A percentile compares a stretch with the other conserved stretches of the same genome.
Evolutionary conservation across 192 early-diverging fungal species (phyloP).

Genomic region (Coemansia interrupta): DNA sequence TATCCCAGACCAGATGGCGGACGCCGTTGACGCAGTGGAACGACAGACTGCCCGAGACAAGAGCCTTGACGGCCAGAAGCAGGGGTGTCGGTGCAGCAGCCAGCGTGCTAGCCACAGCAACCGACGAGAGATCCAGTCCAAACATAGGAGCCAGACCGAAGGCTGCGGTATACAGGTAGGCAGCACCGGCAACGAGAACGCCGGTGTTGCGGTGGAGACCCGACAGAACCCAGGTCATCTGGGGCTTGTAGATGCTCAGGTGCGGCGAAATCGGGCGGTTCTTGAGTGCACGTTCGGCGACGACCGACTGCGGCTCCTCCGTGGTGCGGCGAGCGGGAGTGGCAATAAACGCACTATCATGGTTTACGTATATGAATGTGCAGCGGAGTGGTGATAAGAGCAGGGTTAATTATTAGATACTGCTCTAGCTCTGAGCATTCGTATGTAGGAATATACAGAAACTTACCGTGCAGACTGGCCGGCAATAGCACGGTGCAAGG

Average conservation of each 20-base stretch:
- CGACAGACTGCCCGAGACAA: conserved; percentile 67
- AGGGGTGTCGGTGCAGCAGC: conserved; percentile 65
- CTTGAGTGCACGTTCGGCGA: conserved; percentile 51
- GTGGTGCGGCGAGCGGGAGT: conserved; percentile 23
- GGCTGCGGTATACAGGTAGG: conserved; percentile 66
- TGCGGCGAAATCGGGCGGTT: conserved; percentile 81
- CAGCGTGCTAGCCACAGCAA: conserved; percentile 61
- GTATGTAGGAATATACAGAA: too few relatives aligned
- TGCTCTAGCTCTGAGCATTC: too few relatives aligned
- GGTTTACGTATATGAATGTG: too few relatives aligned
- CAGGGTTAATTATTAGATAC: too few relatives aligned
- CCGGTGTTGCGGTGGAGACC: conserved; percentile 73
- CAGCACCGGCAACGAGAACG: conserved; percentile 61
- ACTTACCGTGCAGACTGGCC: conserved; percentile 34
- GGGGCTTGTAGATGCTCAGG: conserved; percentile 86
- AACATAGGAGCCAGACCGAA: conserved; percentile 64
- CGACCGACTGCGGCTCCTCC: conserved; percentile 34
- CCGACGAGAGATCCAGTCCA: conserved; percentile 63
- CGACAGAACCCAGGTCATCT: conserved; percentile 81
- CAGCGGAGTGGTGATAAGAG: too few relatives aligned
- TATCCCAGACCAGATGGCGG: conserved; percentile 93
- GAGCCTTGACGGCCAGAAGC: conserved; percentile 68
- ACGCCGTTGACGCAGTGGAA: conserved; percentile 86
- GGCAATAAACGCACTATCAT: conserved; percentile 45
- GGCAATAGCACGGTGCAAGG: conserved; percentile 14